A percentile compares a stretch with the other conserved stretches of the same genome.
Evolutionary conservation across 1,284 basidiomycete species (phyloP).

Genomic region (Ganoderma multipileum): DNA sequence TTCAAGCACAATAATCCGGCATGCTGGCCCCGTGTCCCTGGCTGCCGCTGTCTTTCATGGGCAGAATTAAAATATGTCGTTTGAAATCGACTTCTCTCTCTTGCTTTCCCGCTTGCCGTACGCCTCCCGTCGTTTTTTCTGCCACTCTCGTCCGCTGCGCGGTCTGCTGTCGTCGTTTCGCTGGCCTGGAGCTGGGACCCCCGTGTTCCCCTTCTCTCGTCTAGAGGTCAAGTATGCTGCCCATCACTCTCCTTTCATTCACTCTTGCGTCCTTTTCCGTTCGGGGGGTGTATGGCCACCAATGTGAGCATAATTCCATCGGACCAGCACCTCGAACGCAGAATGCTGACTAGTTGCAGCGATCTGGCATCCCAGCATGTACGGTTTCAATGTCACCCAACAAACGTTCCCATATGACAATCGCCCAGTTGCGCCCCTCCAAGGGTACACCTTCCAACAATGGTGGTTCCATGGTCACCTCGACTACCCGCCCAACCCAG

Average conservation of each 20-base stretch:
- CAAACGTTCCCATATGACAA: conserved; percentile 58
- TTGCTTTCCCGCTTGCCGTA: not conserved
- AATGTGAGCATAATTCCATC: not conserved
- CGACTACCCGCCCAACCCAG: conserved; percentile 58
- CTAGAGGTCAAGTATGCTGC: not conserved
- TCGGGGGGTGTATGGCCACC: not conserved
- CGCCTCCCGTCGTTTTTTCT: not conserved
- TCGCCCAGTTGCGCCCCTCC: conserved; percentile 60
- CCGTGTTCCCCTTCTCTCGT: not conserved
- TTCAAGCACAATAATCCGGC: conserved; percentile 23
- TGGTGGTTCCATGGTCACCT: conserved; percentile 79
- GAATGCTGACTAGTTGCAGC: conserved; percentile 25
- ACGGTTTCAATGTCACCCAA: conserved; percentile 61
- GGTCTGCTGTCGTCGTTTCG: not conserved
- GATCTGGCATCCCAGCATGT: conserved; percentile 44
- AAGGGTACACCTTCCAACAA: conserved; percentile 55
- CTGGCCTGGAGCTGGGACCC: conserved; percentile 22
- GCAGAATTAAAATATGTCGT: not conserved
- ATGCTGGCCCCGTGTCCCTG: conserved; percentile 14
- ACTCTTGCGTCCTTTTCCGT: not conserved
- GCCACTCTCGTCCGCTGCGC: not conserved
- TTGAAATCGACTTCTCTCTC: no score
- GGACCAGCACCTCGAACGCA: not conserved
- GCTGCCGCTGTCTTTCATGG: not conserved
- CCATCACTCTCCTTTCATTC: conserved; percentile 12